A percentile compares a stretch with the other conserved stretches of the same genome.
phyloP scores from a whole-genome alignment of 352 stramenopile genomes.

The Globisporangium orthogonon region DNA sequence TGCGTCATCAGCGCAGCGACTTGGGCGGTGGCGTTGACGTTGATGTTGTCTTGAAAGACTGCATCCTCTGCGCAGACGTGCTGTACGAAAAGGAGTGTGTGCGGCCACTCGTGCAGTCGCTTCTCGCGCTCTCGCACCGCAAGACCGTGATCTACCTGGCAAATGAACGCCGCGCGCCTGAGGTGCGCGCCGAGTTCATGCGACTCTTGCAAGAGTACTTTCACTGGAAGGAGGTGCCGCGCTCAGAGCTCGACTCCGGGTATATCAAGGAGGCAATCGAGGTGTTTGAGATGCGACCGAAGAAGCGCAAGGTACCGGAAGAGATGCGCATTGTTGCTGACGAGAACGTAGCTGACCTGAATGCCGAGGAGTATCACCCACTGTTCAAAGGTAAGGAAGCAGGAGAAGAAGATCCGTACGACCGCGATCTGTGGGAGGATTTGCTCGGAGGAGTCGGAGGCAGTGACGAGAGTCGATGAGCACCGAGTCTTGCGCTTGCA shows the following conservation, averaged over 20 bases:
- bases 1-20: too few species aligned
- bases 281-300: slow-evolving; percentile 70
- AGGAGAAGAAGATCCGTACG: slow-evolving; percentile 35
- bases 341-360: slow-evolving; percentile 10
- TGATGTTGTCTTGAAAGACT: slow-evolving; percentile 26
- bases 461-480: not conserved
- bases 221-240: slow-evolving; percentile 60
- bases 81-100: slow-evolving; percentile 79
- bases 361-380: slow-evolving; percentile 35
- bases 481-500: not conserved
- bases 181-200: slow-evolving; percentile 66
- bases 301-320: slow-evolving; percentile 63
- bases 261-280: slow-evolving; percentile 77
- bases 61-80: slow-evolving; percentile 74
- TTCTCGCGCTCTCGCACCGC: slow-evolving; percentile 67
- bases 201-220: slow-evolving; percentile 63
- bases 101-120: slow-evolving; percentile 68
- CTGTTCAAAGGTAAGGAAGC: slow-evolving; percentile 20
- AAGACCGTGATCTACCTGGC: slow-evolving; percentile 76
- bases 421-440: slow-evolving; percentile 66
- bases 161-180: slow-evolving; percentile 60
- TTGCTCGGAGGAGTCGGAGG: slow-evolving; percentile 24
- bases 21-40: not conserved
- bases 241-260: slow-evolving; percentile 43
- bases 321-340: slow-evolving; percentile 56